Evolutionary conservation across 2,329 filamentous ascomycete genomes (phyloP), one percentile per base, ranked within the genome.

Genomic region (Cladophialophora chaetospira): DNA sequence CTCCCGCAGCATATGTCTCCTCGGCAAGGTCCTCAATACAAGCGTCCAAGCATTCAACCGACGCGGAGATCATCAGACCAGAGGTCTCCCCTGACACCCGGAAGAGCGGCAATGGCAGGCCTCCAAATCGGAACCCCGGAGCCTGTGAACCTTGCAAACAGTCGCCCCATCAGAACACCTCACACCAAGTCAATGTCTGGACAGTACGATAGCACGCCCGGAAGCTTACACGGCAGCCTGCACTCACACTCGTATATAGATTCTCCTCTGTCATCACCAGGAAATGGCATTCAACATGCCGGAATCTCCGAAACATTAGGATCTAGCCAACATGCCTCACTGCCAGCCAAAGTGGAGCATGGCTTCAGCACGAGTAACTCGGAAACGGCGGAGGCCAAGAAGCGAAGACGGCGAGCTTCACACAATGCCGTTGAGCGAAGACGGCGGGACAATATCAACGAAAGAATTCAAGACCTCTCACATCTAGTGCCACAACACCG

Each of bases 361-460:
- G 78, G 65, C 15, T 67, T 73, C 42, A 73, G 78, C 53, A 77
- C 73, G 38, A 73, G 78, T 55, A 77, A 79, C 13, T 80, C 88
- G 50, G 89, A 94, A 53, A 88, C 91, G 0, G 91, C 96, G 68
- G 94, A 97, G 71, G 91, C 92, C 68, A 97, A 97, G 82, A 85
- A 91, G 66, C 90, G 93, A 72, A 84, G 92, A 59, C 86, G 94
- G 58, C 84, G 94, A 35, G 94, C 97, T 69, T 97, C 93, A 1
- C 94, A 99, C 77, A 97, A 99, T 70, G 81, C 96, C 35, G 94
- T 99, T 9, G 94, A 99, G 77, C 90, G 94, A 55, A 87, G 94
- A 49, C 88, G 94, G 60, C 86, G 94, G 61, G 94, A 97, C 76
- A 97, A 97, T 71, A 99, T 99, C 79, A 99, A 99, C 66, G 94